phyloP scores from a whole-genome alignment of 805 yeast species.

The Diddensiella santjacobensis region DNA sequence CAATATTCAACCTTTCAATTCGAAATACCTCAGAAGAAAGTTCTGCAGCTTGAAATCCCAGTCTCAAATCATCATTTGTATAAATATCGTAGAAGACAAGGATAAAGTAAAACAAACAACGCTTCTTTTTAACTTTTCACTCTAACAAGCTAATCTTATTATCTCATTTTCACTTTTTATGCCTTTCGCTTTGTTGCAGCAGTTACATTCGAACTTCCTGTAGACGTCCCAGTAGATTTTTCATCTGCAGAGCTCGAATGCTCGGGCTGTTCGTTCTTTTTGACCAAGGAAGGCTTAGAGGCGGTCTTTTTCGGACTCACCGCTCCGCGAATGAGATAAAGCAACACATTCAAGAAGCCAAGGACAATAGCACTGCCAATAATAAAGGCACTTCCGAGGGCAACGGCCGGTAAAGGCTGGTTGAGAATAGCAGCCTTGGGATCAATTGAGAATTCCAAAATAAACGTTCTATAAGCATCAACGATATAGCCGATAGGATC shows the following conservation, averaged over 20 bases:
- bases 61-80: no score
- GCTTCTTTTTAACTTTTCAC: no score
- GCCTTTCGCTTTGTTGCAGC: conserved; percentile 23
- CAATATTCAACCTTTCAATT: no score
- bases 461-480: conserved; percentile 29
- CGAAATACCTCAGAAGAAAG: no score
- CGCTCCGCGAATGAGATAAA: neutral
- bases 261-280: neutral
- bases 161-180: no score
- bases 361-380: conserved; percentile 7
- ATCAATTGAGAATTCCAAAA: conserved; percentile 28
- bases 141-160: no score
- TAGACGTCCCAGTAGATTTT: conserved; percentile 10
- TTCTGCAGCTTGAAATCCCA: no score
- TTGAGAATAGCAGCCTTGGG: conserved; percentile 32
- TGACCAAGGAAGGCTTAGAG: neutral
- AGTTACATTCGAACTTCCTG: conserved; percentile 15
- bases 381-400: conserved; percentile 25
- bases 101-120: neutral
- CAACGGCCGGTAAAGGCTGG: conserved; percentile 36
- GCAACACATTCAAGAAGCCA: conserved; percentile 9
- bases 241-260: conserved; percentile 1
- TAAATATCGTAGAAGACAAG: neutral
- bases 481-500: conserved; percentile 34
- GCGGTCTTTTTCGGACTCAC: neutral